A percentile compares a stretch with the other conserved stretches of the same genome.
Conservation (phyloP, 768 basidiomycete genomes). For the Tylopilus sp. region DNA sequence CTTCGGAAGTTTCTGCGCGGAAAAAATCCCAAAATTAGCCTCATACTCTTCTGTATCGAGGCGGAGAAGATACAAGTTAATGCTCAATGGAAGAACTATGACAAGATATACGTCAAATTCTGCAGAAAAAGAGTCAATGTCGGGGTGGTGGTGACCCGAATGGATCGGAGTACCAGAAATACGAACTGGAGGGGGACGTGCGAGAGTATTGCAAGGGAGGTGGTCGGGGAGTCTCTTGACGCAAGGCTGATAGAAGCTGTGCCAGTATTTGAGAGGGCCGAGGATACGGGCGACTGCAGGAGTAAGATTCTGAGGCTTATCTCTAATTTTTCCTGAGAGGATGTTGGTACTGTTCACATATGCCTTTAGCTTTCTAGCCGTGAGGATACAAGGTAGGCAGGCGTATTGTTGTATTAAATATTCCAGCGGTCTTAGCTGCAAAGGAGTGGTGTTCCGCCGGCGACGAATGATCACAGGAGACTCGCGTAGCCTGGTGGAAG, state of each 20-base stretch:
- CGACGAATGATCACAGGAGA: no score
- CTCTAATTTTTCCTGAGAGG: background rate
- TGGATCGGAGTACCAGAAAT: background rate
- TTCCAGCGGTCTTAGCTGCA: no score
- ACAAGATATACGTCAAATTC: constrained; percentile 12
- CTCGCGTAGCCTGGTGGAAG: no score
- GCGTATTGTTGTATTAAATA: no score
- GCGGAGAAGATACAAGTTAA: constrained; percentile 1
- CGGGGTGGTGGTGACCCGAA: constrained; percentile 14
- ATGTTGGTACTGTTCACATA: no score
- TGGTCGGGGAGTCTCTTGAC: constrained; percentile 1
- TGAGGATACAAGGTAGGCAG: no score
- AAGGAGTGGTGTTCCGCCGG: no score
- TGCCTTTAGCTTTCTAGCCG: background rate
- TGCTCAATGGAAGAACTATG: constrained; percentile 12
- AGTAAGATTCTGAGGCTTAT: background rate
- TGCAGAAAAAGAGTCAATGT: constrained; percentile 8
- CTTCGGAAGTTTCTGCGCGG: constrained; percentile 11
- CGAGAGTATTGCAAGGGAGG: background rate
- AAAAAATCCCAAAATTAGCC: constrained; percentile 4
- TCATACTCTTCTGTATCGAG: constrained; percentile 13
- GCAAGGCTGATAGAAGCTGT: background rate
- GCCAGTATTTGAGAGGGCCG: background rate
- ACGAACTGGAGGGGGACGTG: constrained; percentile 1
- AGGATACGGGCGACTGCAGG: background rate